Evolutionary conservation across 106 monocot genomes (phyloP), one percentile per base, ranked within the genome.

Genomic region (Ottelia alismoides): DNA sequence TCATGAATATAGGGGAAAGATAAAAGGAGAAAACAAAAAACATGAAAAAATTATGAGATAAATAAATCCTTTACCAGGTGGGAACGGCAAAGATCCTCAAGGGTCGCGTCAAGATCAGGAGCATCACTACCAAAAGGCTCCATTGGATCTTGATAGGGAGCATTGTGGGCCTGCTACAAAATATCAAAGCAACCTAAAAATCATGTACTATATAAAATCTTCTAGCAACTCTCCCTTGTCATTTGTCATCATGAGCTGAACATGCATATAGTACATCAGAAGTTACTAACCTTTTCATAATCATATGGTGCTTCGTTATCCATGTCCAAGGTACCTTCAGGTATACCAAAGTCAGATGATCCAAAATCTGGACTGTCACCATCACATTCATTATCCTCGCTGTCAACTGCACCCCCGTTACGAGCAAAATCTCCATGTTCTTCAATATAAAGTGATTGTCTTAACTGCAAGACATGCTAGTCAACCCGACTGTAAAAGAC

Each of bases 31-130:
- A n/a, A n/a, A n/a, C n/a, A n/a, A n/a, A n/a, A n/a, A n/a, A n/a
- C n/a, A n/a, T n/a, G n/a, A n/a, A n/a, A n/a, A n/a, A n/a, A n/a
- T n/a, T n/a, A n/a, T n/a, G n/a, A n/a, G n/a, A n/a, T n/a, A n/a
- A n/a, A n/a, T n/a, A n/a, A n/a, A n/a, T n/a, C n/a, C n/a, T 25
- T 76, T 78, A 94, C 93, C 78, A 94, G 35, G 78, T 94, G 93
- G 52, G 80, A 81, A 19, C 74, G 74, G 46, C 93, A 94, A 65
- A 94, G 84, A 43, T 94, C 93, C 73, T 94, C 88, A 40, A 94
- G 87, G 62, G 30, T 94, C 58, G 52, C 53, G 45, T 78, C 22
- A 45, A 58, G 65, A 72, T 80, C 68, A 7, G 65, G 49, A 61
- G 74, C 59, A 62, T 69, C 68, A n/a, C 73, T 62, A 21, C 44